Evolutionary conservation across 176 grass and related monocot genomes (phyloP), one percentile per base, ranked within the genome.

Genomic region (Themeda triandra): DNA sequence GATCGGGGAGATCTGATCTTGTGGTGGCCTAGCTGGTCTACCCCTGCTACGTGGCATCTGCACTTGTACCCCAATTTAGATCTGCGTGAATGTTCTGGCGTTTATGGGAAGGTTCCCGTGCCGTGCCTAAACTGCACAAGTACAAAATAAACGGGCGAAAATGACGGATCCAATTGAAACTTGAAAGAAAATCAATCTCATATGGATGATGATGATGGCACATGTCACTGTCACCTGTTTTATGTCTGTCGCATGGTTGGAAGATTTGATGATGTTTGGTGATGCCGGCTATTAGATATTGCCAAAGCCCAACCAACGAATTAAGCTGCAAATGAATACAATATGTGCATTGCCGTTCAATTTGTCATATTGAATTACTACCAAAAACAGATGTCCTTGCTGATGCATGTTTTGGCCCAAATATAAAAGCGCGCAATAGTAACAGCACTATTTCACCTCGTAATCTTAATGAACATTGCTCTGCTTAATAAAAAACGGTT

Each of bases 1-100:
- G 28, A 39, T 49, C 73, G 25, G 51, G 27, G 25, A 13, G 82
- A 85, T 83, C 40, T 66, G 83, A 30, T 76, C 51, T 70, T 30
- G 10, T 53, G 69, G 64, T 73, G 83, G 48, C 24, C 32, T 74
- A 76, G 46, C 75, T 82, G 44, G 37, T 39, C 48, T 60, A 65
- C 62, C 53, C 70, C 51, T 71, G 51, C 28, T 83, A 73, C 41
- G 19, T 5, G 37, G 37, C 36, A 79, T 71, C 41, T 23, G 45
- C 72, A 19, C 39, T 17, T 68, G 36, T 49, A 5, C n/a, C 3
- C 32, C 0, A 0, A 13, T 21, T 27, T 13, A 63, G 75, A 21
- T 78, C 41, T 78, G 76, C 17, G 31, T 32, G 10, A 28, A 2
- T 73, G 37, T 15, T 27, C 63, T 48, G 71, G 40, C 41, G 30